Percentiles rank a stretch among this genome's conserved stretches.
Conservation (phyloP, 352 stramenopile species). For the Pythium monospermum region DNA sequence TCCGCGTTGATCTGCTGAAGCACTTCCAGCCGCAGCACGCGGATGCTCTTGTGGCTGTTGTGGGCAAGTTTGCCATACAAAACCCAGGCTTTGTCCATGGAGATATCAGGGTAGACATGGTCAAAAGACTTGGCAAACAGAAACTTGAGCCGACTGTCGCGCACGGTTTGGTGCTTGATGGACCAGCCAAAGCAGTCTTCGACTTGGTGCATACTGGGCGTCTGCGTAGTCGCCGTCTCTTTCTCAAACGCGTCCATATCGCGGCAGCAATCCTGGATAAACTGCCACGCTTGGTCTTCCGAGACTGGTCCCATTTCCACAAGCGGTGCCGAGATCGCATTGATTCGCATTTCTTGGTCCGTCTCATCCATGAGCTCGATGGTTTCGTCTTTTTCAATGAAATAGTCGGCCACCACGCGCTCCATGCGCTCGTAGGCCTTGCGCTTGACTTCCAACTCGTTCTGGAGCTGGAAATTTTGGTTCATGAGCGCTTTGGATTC, state of each 20-base stretch:
- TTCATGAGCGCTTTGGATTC: slow-evolving; percentile 31
- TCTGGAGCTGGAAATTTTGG: slow-evolving; percentile 36
- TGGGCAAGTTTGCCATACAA: slow-evolving; percentile 27
- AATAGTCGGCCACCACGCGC: slow-evolving; percentile 38
- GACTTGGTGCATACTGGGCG: slow-evolving; percentile 7
- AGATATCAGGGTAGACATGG: slow-evolving; percentile 22
- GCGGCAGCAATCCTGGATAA: slow-evolving; percentile 27
- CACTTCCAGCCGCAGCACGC: slow-evolving; percentile 35
- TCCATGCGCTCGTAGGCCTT: slow-evolving; percentile 40
- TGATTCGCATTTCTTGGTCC: slow-evolving; percentile 15
- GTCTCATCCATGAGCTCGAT: slow-evolving; percentile 17
- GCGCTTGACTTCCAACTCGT: slow-evolving; percentile 27
- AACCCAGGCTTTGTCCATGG: slow-evolving; percentile 26
- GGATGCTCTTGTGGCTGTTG: slow-evolving; percentile 30
- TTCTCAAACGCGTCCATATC: slow-evolving; percentile 25
- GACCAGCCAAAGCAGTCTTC: slow-evolving; percentile 33
- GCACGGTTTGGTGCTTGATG: slow-evolving; percentile 27
- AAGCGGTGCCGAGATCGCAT: slow-evolving; percentile 10
- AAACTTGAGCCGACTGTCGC: slow-evolving; percentile 28
- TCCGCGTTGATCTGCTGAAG: slow-evolving; percentile 39
- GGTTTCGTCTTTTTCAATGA: slow-evolving; percentile 25
- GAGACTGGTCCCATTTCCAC: slow-evolving; percentile 16
- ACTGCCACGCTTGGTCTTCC: slow-evolving; percentile 23
- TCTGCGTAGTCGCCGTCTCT: too few relatives aligned
- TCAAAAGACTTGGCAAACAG: slow-evolving; percentile 31